Percentiles rank a stretch among this genome's conserved stretches.
Evolutionary conservation across 495 filamentous ascomycete species (phyloP).

Genomic region (Poronia punctata): DNA sequence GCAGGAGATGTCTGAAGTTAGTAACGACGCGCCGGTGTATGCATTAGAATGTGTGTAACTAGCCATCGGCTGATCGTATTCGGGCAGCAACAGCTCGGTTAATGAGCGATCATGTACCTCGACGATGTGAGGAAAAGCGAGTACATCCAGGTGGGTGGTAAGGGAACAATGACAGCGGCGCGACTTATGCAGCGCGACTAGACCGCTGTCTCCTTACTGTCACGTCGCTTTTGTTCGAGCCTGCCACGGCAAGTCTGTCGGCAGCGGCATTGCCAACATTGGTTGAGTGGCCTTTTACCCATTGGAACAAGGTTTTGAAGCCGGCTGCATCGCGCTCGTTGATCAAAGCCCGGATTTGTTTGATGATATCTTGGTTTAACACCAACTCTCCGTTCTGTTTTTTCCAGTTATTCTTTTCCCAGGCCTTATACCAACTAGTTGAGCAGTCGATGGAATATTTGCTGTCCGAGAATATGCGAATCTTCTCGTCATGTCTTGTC

Average conservation of each 20-base stretch:
- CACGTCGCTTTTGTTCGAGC: slow-evolving; percentile 27
- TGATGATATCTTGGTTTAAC: slow-evolving; percentile 77
- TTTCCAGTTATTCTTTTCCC: slow-evolving; percentile 75
- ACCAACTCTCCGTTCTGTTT: slow-evolving; percentile 63
- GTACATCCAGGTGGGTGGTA: too few relatives aligned
- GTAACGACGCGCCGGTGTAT: too few relatives aligned
- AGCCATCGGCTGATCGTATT: too few relatives aligned
- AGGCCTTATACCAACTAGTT: slow-evolving; percentile 76
- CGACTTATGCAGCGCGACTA: slow-evolving; percentile 3
- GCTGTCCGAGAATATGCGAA: slow-evolving; percentile 68
- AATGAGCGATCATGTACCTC: too few relatives aligned
- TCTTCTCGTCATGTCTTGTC: slow-evolving; percentile 44
- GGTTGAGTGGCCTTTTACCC: slow-evolving; percentile 76
- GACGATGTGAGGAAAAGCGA: too few relatives aligned
- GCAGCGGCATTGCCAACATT: slow-evolving; percentile 71
- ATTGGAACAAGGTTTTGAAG: slow-evolving; percentile 64
- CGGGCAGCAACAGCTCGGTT: too few relatives aligned
- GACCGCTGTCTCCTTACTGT: slow-evolving; percentile 4
- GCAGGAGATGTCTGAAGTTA: too few relatives aligned
- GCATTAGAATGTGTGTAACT: too few relatives aligned
- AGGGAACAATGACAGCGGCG: too few relatives aligned
- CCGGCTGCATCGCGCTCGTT: slow-evolving; percentile 56
- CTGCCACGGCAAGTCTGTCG: slow-evolving; percentile 68
- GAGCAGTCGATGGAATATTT: slow-evolving; percentile 84
- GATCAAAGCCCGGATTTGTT: slow-evolving; percentile 64